These are phyloP conservation scores for Leptosphaerulina australis DNA, from an alignment of 2,329 filamentous ascomycete species.

Conservation along the genomic window DNA sequence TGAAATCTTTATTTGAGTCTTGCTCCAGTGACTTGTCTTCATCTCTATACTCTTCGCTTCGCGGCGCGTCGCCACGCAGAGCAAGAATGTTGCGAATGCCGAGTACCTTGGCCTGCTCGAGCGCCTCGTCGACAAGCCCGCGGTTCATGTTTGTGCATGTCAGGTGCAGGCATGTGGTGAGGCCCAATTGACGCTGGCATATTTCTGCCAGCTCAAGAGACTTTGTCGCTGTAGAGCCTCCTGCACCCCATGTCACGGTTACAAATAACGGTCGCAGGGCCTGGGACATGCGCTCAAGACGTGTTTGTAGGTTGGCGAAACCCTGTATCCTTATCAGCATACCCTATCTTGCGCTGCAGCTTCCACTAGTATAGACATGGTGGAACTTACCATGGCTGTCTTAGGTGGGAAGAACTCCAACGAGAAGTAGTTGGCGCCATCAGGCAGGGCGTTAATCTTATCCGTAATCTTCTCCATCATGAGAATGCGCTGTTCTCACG, in stretches of 20 bases:
- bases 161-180: slow-evolving; percentile 94
- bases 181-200: slow-evolving; percentile 86
- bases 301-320: slow-evolving; percentile 89
- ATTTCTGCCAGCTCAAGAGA: slow-evolving; percentile 94
- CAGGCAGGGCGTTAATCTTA: slow-evolving; percentile 89
- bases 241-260: slow-evolving; percentile 97
- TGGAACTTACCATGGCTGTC: slow-evolving; percentile 73
- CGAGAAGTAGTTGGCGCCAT: slow-evolving; percentile 85
- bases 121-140: slow-evolving; percentile 80
- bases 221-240: slow-evolving; percentile 87
- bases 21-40: slow-evolving; percentile 66
- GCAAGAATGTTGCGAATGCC: slow-evolving; percentile 95
- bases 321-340: slow-evolving; percentile 58
- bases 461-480: slow-evolving; percentile 75
- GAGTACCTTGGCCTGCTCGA: slow-evolving; percentile 87
- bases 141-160: slow-evolving; percentile 98
- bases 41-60: slow-evolving; percentile 84
- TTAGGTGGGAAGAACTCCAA: slow-evolving; percentile 99
- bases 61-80: slow-evolving; percentile 85
- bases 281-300: slow-evolving; percentile 92
- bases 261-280: slow-evolving; percentile 92
- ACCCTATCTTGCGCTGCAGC: background rate
- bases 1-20: slow-evolving; percentile 76
- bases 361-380: slow-evolving; percentile 22
- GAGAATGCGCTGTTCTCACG: background rate